Evolutionary conservation across 169 alveolate species (phyloP).

Genomic region (Babesia divergens): DNA sequence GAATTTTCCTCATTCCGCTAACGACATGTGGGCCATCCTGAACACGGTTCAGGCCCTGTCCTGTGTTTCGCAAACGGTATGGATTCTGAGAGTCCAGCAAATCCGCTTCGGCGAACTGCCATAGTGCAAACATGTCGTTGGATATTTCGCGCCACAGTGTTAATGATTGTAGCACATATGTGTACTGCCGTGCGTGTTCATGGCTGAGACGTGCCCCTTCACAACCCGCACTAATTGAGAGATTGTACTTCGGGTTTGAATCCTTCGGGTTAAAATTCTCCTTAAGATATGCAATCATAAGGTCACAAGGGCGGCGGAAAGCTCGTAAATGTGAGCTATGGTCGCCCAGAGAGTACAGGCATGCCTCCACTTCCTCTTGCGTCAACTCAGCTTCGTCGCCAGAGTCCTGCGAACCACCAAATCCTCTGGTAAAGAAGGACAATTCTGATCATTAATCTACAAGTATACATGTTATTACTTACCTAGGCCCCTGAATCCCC

Average conservation of each 20-base stretch:
- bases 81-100: constrained; percentile 81
- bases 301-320: constrained; percentile 81
- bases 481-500: constrained; percentile 30
- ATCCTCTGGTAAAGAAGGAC: constrained; percentile 58
- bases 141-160: constrained; percentile 89
- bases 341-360: constrained; percentile 87
- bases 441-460: constrained; percentile 65
- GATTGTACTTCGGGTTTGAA: constrained; percentile 67
- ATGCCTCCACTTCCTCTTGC: constrained; percentile 86
- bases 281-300: constrained; percentile 76
- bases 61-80: constrained; percentile 84
- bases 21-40: constrained; percentile 77
- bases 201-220: constrained; percentile 86
- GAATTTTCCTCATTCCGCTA: constrained; percentile 77
- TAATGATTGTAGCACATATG: constrained; percentile 87
- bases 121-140: constrained; percentile 84
- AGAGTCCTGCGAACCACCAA: constrained; percentile 28
- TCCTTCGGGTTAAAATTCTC: constrained; percentile 74
- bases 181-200: constrained; percentile 84
- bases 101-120: constrained; percentile 90
- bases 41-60: constrained; percentile 86
- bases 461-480: constrained; percentile 20
- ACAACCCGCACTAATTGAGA: constrained; percentile 76
- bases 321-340: constrained; percentile 82
- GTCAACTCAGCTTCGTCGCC: constrained; percentile 69